Conservation (phyloP, 192 early-diverging fungal genomes). For the Linnemannia schmuckeri region DNA sequence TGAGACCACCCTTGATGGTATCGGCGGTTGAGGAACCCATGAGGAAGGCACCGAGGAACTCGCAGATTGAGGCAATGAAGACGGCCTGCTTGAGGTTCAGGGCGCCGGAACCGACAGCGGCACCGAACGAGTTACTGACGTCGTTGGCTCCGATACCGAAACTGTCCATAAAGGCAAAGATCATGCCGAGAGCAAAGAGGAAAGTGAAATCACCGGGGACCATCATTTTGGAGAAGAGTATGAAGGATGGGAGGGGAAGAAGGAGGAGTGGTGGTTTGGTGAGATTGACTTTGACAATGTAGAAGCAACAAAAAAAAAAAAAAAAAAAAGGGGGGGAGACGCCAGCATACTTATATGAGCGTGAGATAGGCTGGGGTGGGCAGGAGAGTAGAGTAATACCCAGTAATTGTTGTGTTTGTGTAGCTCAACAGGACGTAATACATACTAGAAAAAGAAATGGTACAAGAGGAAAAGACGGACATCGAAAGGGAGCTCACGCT, state of each 20-base stretch:
- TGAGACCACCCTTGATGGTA: conserved; percentile 85
- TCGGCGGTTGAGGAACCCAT: conserved; percentile 80
- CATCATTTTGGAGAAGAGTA: conserved; percentile 14
- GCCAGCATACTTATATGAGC: background rate
- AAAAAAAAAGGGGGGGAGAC: background rate
- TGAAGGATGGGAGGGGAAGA: background rate
- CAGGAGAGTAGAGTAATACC: background rate
- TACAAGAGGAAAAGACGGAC: background rate
- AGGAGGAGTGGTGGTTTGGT: conserved; percentile 1
- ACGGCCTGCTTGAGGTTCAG: conserved; percentile 80
- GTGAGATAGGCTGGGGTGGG: background rate
- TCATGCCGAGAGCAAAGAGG: conserved; percentile 78
- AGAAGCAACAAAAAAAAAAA: conserved; percentile 4
- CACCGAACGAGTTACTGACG: conserved; percentile 89
- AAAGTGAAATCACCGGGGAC: conserved; percentile 64
- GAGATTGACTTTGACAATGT: background rate
- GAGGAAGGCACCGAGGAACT: conserved; percentile 84
- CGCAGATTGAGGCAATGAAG: conserved; percentile 84
- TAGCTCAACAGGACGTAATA: background rate
- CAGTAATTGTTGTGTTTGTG: background rate
- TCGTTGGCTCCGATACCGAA: conserved; percentile 90
- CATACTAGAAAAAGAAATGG: background rate
- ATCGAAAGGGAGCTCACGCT: background rate
- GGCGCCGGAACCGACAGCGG: conserved; percentile 85
- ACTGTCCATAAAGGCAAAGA: conserved; percentile 80